phyloP scores from a whole-genome alignment of 169 alveolate genomes.

The Cryptosporidium muris region DNA sequence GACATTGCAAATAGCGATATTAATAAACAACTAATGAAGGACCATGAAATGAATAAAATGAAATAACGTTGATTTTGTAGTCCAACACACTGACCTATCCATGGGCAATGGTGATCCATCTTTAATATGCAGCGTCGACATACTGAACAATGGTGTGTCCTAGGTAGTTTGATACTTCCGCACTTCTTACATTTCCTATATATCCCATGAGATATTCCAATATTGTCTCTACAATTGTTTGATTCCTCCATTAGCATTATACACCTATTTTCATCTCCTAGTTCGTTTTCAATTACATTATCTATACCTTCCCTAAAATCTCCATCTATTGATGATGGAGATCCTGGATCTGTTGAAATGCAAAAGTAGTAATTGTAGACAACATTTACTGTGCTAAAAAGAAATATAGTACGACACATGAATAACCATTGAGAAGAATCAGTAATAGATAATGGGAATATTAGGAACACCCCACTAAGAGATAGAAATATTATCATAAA shows the following conservation, averaged over 20 bases:
- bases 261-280: neutral
- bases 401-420: neutral
- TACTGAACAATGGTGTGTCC: conserved; percentile 88
- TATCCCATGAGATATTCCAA: neutral
- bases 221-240: neutral
- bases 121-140: conserved; percentile 87
- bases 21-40: conserved; percentile 42
- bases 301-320: conserved; percentile 4
- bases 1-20: conserved; percentile 43
- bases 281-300: neutral
- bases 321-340: neutral
- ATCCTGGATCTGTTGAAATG: conserved; percentile 30
- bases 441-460: conserved; percentile 38
- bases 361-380: conserved; percentile 48
- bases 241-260: neutral
- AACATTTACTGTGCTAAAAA: conserved; percentile 42
- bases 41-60: conserved; percentile 75
- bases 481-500: conserved; percentile 42
- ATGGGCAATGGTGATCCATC: conserved; percentile 93
- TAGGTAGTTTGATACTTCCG: conserved; percentile 74
- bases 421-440: neutral
- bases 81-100: conserved; percentile 90
- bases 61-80: conserved; percentile 87
- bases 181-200: conserved; percentile 28
- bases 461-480: conserved; percentile 52